Conservation (phyloP, 805 yeast genomes). For the Saturnispora hagleri region DNA sequence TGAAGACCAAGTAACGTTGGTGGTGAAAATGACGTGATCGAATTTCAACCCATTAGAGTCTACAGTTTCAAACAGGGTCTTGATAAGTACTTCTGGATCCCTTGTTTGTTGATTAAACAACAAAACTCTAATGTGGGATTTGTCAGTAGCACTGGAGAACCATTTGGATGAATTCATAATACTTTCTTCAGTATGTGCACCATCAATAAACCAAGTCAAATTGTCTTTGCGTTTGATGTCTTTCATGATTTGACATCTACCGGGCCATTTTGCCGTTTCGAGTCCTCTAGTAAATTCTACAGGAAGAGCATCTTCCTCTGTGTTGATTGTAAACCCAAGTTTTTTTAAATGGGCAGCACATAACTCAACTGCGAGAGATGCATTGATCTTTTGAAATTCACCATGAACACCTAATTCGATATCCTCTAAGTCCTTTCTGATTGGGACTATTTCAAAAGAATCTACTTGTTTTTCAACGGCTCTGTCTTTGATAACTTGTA, state of each 20-base stretch:
- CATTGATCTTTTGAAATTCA: slow-evolving; percentile 75
- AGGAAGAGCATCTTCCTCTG: slow-evolving; percentile 31
- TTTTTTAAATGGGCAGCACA: slow-evolving; percentile 49
- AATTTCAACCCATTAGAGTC: slow-evolving; percentile 36
- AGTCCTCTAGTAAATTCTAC: slow-evolving; percentile 49
- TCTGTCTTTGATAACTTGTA: slow-evolving; percentile 49
- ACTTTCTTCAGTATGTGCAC: slow-evolving; percentile 92
- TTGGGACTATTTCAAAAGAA: slow-evolving; percentile 43
- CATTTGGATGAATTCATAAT: slow-evolving; percentile 74
- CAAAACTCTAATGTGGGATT: slow-evolving; percentile 36
- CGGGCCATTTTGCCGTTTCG: slow-evolving; percentile 77
- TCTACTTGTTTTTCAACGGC: slow-evolving; percentile 54
- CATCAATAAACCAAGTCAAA: slow-evolving; percentile 81
- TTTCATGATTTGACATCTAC: slow-evolving; percentile 73
- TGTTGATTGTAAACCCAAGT: slow-evolving; percentile 34
- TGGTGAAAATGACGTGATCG: slow-evolving; percentile 75
- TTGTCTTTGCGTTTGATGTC: slow-evolving; percentile 31
- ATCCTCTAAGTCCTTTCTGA: slow-evolving; percentile 31
- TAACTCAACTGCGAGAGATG: slow-evolving; percentile 74
- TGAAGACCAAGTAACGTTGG: slow-evolving; percentile 84
- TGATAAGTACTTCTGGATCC: slow-evolving; percentile 62
- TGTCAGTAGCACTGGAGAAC: slow-evolving; percentile 41
- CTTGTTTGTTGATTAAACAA: slow-evolving; percentile 93
- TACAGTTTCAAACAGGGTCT: slow-evolving; percentile 39
- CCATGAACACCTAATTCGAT: slow-evolving; percentile 69